These are phyloP conservation scores for Nidularia pulvinata DNA, from an alignment of 768 basidiomycete genomes.

Conservation along the genomic window DNA sequence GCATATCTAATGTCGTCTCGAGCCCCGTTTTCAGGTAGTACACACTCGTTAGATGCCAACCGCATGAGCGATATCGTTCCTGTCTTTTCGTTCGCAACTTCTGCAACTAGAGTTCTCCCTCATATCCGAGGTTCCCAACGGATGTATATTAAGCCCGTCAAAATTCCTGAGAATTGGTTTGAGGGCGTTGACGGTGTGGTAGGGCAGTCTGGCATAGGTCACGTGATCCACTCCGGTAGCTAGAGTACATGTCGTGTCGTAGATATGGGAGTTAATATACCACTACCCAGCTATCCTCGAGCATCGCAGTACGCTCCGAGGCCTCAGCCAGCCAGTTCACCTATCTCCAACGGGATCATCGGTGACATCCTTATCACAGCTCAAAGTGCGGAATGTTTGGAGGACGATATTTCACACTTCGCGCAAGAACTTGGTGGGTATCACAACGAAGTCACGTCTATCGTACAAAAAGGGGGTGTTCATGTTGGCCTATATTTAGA, in stretches of 20 bases:
- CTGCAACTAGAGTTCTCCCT: neutral
- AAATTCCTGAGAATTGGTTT: neutral
- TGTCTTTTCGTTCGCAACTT: neutral
- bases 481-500: neutral
- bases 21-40: neutral
- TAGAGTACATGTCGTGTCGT: too few species aligned
- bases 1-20: neutral
- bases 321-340: too few species aligned
- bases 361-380: neutral
- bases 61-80: neutral
- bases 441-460: neutral
- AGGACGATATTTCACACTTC: neutral
- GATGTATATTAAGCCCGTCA: neutral
- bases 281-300: too few species aligned
- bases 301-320: too few species aligned
- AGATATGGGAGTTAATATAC: too few species aligned
- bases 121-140: neutral
- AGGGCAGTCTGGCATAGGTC: too few species aligned
- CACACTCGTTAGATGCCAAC: neutral
- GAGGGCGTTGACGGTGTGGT: neutral
- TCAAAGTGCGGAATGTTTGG: neutral
- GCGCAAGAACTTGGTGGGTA: neutral
- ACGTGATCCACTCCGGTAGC: too few species aligned
- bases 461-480: neutral
- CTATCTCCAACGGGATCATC: too few species aligned